A percentile compares a stretch with the other conserved stretches of the same genome.
These are phyloP conservation scores for Crassisporium funariophilum DNA, from an alignment of 768 basidiomycete species.

Conservation along the genomic window DNA sequence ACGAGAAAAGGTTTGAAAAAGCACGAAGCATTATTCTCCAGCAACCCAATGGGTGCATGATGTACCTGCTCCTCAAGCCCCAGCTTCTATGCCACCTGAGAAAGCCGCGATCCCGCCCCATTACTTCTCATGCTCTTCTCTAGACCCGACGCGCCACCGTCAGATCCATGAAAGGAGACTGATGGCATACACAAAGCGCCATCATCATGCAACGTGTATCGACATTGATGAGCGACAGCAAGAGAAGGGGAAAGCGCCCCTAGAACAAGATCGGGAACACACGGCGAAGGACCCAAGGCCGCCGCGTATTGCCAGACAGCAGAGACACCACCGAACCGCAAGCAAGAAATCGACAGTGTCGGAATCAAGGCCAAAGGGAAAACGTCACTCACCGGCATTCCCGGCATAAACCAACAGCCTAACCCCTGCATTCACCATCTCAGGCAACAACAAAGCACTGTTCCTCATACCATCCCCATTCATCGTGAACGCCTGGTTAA, in stretches of 20 bases:
- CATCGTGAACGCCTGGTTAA: constrained; percentile 78
- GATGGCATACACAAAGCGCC: neutral
- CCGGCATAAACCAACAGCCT: constrained; percentile 89
- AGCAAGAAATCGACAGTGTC: neutral
- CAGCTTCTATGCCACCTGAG: no score
- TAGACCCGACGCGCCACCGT: no score
- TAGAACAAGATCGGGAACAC: neutral
- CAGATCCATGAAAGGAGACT: neutral
- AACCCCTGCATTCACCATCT: constrained; percentile 81
- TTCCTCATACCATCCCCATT: constrained; percentile 91
- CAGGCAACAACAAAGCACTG: constrained; percentile 74
- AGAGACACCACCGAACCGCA: constrained; percentile 3
- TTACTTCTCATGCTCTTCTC: no score
- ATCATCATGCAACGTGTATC: constrained; percentile 16
- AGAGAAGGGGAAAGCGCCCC: constrained; percentile 1
- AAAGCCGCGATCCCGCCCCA: no score
- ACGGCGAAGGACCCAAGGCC: neutral
- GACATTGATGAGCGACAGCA: constrained; percentile 2
- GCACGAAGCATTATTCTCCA: no score
- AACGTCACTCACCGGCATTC: constrained; percentile 59
- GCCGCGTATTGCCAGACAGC: neutral
- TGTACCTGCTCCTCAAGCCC: no score
- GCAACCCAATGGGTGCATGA: no score
- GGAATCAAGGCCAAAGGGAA: neutral
- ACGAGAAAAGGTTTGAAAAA: no score